phyloP scores from a whole-genome alignment of 169 alveolate species.

The Cystoisospora suis region DNA sequence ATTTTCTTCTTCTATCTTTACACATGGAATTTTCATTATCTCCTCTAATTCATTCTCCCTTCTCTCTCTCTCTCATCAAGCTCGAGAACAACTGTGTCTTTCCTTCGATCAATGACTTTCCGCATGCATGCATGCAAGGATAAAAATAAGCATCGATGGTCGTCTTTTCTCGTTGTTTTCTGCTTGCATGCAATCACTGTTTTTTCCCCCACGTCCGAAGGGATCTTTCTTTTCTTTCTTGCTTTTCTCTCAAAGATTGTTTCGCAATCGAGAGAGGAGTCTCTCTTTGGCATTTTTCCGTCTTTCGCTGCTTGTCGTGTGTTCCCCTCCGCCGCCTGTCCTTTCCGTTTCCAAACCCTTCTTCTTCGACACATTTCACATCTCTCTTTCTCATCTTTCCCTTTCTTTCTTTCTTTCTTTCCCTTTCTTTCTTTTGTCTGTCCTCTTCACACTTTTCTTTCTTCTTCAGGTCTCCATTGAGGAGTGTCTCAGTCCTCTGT shows the following conservation, averaged over 20 bases:
- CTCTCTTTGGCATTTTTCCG: not conserved
- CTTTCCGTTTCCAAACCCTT: not conserved
- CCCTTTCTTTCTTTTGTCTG: not conserved
- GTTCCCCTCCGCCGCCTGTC: not conserved
- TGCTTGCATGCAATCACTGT: not conserved
- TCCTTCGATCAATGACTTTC: not conserved
- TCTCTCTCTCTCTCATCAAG: not conserved
- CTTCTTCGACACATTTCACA: not conserved
- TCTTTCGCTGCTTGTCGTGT: not conserved
- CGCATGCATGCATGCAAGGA: too few relatives aligned
- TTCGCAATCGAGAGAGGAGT: not conserved
- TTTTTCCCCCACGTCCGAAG: not conserved
- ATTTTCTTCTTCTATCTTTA: too few relatives aligned
- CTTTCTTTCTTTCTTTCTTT: not conserved
- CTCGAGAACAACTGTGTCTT: not conserved
- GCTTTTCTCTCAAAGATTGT: not conserved
- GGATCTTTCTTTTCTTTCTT: not conserved
- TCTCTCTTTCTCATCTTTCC: not conserved
- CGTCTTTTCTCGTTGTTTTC: not conserved
- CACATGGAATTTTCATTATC: too few relatives aligned
- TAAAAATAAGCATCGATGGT: too few relatives aligned
- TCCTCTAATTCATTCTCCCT: not conserved
- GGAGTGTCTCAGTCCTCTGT: too few relatives aligned
- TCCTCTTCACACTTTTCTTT: not conserved
- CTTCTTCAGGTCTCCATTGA: too few relatives aligned